Evolutionary conservation across 192 early-diverging fungal genomes (phyloP).

Genomic region (Dissophora ornata): DNA sequence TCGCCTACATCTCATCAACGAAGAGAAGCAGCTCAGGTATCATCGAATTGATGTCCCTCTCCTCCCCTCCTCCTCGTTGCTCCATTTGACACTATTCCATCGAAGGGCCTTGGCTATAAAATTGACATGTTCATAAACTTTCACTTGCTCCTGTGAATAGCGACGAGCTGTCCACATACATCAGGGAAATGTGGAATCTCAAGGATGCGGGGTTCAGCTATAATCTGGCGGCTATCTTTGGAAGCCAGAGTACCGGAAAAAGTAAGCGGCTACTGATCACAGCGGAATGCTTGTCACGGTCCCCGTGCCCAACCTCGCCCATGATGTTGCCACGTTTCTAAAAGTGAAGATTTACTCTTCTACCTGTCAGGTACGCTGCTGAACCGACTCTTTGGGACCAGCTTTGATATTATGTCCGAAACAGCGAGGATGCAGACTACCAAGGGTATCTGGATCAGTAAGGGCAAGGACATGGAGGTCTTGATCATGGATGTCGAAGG

Average conservation of each 20-base stretch:
- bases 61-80: background rate
- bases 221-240: constrained; percentile 96
- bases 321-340: too few species aligned
- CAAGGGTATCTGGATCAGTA: constrained; percentile 97
- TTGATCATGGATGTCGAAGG: constrained; percentile 99
- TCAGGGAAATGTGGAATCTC: constrained; percentile 87
- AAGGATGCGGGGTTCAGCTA: constrained; percentile 94
- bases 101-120: too few species aligned
- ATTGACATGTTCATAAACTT: too few species aligned
- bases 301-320: too few species aligned
- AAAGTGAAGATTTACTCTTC: too few species aligned
- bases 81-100: too few species aligned
- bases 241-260: constrained; percentile 98
- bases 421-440: constrained; percentile 89
- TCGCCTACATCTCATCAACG: constrained; percentile 42
- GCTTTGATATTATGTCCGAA: constrained; percentile 97
- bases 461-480: constrained; percentile 78
- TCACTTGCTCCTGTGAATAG: too few species aligned
- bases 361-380: constrained; percentile 90
- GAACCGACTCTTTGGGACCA: constrained; percentile 96
- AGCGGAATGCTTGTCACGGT: too few species aligned
- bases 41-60: background rate
- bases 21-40: constrained; percentile 43
- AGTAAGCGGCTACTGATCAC: constrained; percentile 60
- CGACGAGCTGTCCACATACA: constrained; percentile 74